Percentiles rank a stretch among this genome's conserved stretches.
Evolutionary conservation across 2,329 filamentous ascomycete species (phyloP).

Genomic region (Paecilomyces sp.): DNA sequence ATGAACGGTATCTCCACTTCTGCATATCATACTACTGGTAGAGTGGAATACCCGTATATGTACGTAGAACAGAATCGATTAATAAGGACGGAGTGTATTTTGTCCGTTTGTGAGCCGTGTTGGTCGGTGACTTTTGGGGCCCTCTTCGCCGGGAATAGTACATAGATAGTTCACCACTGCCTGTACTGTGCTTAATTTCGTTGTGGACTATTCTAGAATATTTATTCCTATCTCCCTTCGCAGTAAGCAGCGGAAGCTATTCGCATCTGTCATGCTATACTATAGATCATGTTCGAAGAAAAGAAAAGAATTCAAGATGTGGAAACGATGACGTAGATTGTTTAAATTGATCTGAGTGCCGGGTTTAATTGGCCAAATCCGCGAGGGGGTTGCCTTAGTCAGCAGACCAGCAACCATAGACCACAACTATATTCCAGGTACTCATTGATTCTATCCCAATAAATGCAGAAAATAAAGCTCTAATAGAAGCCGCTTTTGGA

Average conservation of each 20-base stretch:
- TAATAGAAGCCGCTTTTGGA: too few species aligned
- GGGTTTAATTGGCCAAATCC: too few species aligned
- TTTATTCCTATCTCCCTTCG: not conserved
- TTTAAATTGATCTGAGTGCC: not conserved
- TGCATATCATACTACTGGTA: not conserved
- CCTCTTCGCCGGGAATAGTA: too few species aligned
- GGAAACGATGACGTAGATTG: not conserved
- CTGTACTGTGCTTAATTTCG: not conserved
- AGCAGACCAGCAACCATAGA: too few species aligned
- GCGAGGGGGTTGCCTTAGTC: too few species aligned
- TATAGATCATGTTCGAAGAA: not conserved
- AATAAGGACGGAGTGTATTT: not conserved
- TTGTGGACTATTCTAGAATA: not conserved
- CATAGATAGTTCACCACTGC: too few species aligned
- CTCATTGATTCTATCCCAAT: too few species aligned
- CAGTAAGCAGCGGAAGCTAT: too few species aligned
- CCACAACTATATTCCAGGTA: too few species aligned
- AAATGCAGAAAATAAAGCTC: too few species aligned
- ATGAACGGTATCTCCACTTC: not conserved
- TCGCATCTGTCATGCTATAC: not conserved
- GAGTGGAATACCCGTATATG: too few species aligned
- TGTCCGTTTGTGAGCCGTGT: not conserved
- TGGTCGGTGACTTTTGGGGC: not conserved
- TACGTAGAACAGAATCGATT: not conserved
- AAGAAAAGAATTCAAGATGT: not conserved